phyloP scores from a whole-genome alignment of 1,284 basidiomycete genomes.

The Leccinum subrobustum region DNA sequence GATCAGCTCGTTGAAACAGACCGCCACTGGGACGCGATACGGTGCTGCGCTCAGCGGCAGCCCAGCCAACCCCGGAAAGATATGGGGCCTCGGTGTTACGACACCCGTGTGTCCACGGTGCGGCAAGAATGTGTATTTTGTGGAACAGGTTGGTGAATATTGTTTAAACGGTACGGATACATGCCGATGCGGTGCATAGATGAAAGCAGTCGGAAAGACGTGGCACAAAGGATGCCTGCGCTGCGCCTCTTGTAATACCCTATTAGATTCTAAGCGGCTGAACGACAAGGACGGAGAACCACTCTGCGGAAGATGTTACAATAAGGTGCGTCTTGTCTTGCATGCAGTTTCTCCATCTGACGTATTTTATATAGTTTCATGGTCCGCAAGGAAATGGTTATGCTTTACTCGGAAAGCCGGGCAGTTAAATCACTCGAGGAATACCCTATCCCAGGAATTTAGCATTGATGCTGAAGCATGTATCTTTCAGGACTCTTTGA shows the following conservation, averaged over 20 bases:
- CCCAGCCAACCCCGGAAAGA: slow-evolving; percentile 33
- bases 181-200: slow-evolving; percentile 37
- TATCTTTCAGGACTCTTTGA: slow-evolving; percentile 7
- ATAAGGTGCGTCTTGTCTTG: slow-evolving; percentile 52
- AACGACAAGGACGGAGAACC: slow-evolving; percentile 73
- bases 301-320: slow-evolving; percentile 68
- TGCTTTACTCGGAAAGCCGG: slow-evolving; percentile 60
- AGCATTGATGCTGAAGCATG: not conserved
- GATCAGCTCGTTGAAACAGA: slow-evolving; percentile 37
- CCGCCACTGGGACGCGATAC: slow-evolving; percentile 50
- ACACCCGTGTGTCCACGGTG: slow-evolving; percentile 59
- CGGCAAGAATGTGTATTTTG: slow-evolving; percentile 61
- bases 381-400: slow-evolving; percentile 74
- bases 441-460: not conserved
- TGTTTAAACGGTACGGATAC: not conserved
- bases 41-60: slow-evolving; percentile 43
- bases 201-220: slow-evolving; percentile 73
- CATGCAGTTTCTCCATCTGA: slow-evolving; percentile 3
- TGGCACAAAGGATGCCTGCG: slow-evolving; percentile 76
- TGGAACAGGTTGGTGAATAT: slow-evolving; percentile 49
- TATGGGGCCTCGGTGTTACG: slow-evolving; percentile 39
- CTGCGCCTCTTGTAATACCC: slow-evolving; percentile 64
- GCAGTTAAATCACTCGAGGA: not conserved
- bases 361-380: slow-evolving; percentile 44
- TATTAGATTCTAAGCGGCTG: slow-evolving; percentile 64